Conservation (phyloP, 2,329 filamentous ascomycete species). For the Phialophora chinensis region DNA sequence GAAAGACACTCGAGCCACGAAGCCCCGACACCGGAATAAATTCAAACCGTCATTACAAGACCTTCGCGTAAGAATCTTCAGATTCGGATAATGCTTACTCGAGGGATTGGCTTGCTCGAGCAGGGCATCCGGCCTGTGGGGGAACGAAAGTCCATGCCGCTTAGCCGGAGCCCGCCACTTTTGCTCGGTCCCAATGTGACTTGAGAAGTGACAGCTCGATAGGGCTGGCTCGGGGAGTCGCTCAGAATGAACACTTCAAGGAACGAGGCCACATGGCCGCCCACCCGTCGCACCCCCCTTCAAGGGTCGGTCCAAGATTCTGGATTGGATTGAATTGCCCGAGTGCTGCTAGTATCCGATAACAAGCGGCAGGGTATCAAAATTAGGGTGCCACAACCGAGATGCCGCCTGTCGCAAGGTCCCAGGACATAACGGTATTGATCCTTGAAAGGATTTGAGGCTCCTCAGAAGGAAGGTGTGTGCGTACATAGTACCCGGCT, state of each 20-base stretch:
- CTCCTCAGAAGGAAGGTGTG: neutral
- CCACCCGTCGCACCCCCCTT: neutral
- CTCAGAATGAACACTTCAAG: neutral
- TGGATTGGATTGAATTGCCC: neutral
- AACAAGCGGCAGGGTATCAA: neutral
- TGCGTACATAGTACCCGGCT: too few relatives aligned
- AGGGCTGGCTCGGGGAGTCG: neutral
- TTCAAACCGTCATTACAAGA: constrained; percentile 8
- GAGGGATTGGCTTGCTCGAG: neutral
- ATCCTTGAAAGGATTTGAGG: neutral
- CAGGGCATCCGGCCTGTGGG: neutral
- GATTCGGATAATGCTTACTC: neutral
- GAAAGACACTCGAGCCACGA: neutral
- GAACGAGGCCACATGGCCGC: constrained; percentile 11
- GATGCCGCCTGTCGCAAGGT: constrained; percentile 10
- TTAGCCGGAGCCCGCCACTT: constrained; percentile 12
- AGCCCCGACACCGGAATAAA: neutral
- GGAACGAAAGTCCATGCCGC: constrained; percentile 7
- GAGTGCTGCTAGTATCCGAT: too few relatives aligned
- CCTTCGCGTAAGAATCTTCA: neutral
- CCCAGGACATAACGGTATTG: neutral
- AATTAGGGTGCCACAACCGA: constrained; percentile 16
- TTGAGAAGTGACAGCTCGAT: neutral
- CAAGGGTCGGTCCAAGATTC: neutral
- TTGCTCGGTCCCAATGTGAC: too few relatives aligned